Percentiles rank a stretch among this genome's conserved stretches.
Evolutionary conservation across 176 grass and related monocot genomes (phyloP).

Genomic region (Hsuehochloa calcarea): DNA sequence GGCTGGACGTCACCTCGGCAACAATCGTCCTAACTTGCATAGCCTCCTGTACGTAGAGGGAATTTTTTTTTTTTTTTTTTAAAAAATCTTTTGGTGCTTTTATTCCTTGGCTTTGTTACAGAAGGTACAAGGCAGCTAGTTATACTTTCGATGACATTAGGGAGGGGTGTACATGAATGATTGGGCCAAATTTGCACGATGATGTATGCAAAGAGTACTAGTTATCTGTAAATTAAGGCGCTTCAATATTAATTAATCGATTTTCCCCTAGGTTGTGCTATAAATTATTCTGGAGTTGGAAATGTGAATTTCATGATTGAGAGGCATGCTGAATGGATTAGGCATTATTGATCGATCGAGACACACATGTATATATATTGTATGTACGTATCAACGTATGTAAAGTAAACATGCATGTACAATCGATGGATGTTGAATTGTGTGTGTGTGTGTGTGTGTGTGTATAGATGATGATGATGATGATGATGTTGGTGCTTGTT

Average conservation of each 20-base stretch:
- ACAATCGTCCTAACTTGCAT: neutral
- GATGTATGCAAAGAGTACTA: neutral
- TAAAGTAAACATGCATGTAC: too few relatives aligned
- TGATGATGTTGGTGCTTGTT: too few relatives aligned
- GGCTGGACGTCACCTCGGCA: neutral
- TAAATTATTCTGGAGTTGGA: neutral
- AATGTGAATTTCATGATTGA: neutral
- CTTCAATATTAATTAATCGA: neutral
- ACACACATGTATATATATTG: too few relatives aligned
- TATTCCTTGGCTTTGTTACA: neutral
- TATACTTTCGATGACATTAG: neutral
- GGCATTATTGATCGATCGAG: too few relatives aligned
- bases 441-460: too few relatives aligned
- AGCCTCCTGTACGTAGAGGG: neutral
- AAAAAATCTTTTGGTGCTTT: neutral
- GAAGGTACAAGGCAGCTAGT: neutral
- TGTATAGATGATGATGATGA: too few relatives aligned
- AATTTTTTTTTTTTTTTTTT: neutral
- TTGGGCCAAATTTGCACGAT: neutral
- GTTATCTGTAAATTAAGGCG: neutral
- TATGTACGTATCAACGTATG: too few relatives aligned
- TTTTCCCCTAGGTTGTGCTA: neutral
- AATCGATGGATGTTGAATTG: too few relatives aligned
- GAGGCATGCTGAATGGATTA: too few relatives aligned
- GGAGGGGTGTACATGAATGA: slow-evolving; percentile 1